Percentiles rank a stretch among this genome's conserved stretches.
Conservation (phyloP, 257 asterid genomes). For the Nicotiana tomentosiformis region DNA sequence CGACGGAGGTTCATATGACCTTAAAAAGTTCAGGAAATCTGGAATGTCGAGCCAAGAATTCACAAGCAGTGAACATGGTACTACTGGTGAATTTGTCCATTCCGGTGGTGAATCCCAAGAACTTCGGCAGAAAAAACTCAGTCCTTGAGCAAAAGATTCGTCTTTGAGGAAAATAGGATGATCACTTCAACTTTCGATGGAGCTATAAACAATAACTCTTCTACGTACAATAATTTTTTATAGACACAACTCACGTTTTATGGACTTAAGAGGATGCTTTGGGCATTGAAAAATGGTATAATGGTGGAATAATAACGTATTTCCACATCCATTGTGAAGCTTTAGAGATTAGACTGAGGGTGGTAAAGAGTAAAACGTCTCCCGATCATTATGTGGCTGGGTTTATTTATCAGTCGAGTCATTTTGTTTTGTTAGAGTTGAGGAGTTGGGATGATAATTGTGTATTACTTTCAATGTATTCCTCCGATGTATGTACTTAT, state of each 20-base stretch:
- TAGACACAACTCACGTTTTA: background rate
- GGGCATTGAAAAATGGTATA: background rate
- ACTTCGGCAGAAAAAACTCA: background rate
- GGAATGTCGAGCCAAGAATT: constrained; percentile 63
- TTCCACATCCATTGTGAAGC: background rate
- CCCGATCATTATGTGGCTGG: background rate
- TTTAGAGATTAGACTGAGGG: background rate
- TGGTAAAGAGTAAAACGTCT: background rate
- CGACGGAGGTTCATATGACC: constrained; percentile 27
- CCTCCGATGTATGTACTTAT: background rate
- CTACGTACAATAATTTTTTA: background rate
- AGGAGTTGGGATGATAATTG: background rate
- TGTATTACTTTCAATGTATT: background rate
- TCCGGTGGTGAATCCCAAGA: constrained; percentile 31
- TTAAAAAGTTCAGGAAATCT: constrained; percentile 31
- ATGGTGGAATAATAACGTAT: background rate
- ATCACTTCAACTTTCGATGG: background rate
- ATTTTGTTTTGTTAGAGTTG: background rate
- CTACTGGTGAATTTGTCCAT: constrained; percentile 10
- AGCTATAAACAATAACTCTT: background rate
- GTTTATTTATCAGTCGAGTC: background rate
- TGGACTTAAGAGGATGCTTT: background rate
- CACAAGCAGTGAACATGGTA: constrained; percentile 35
- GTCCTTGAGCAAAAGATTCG: background rate
- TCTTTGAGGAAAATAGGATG: constrained; percentile 13